Percentiles rank a stretch among this genome's conserved stretches.
Conservation (phyloP, 768 basidiomycete genomes). For the Pleurotus platypus region DNA sequence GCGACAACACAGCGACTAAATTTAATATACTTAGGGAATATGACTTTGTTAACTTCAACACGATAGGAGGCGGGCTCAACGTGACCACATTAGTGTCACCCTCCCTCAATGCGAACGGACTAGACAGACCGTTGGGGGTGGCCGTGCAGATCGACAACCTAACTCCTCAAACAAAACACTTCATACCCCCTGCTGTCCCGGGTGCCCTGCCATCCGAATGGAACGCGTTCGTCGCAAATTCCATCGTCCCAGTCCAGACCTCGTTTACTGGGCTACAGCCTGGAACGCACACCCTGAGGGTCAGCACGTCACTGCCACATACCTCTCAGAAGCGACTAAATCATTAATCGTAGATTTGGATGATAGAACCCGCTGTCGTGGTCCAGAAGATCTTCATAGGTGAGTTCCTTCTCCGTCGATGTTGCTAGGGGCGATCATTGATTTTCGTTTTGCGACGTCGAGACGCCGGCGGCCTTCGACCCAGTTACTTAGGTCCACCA, state of each 20-base stretch:
- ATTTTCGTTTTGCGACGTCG: slow-evolving; percentile 3
- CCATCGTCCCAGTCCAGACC: slow-evolving; percentile 38
- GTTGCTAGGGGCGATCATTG: not conserved
- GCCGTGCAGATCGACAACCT: slow-evolving; percentile 48
- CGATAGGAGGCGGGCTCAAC: slow-evolving; percentile 35
- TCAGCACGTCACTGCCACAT: slow-evolving; percentile 16
- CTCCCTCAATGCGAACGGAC: slow-evolving; percentile 48
- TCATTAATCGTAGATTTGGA: slow-evolving; percentile 34
- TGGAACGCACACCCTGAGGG: slow-evolving; percentile 60
- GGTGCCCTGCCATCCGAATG: slow-evolving; percentile 44
- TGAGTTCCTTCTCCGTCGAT: slow-evolving; percentile 18
- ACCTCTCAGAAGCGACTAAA: not conserved
- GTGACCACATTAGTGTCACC: slow-evolving; percentile 47
- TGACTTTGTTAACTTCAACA: slow-evolving; percentile 62
- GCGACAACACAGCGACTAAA: not conserved
- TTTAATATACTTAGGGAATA: slow-evolving; percentile 42
- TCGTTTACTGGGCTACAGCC: slow-evolving; percentile 36
- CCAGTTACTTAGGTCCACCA: slow-evolving; percentile 63
- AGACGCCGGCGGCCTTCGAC: slow-evolving; percentile 54
- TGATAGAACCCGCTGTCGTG: slow-evolving; percentile 58
- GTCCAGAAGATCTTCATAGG: slow-evolving; percentile 61
- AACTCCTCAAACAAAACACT: slow-evolving; percentile 37
- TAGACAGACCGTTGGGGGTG: slow-evolving; percentile 45
- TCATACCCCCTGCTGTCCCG: slow-evolving; percentile 42
- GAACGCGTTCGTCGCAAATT: slow-evolving; percentile 57